Evolutionary conservation across 345 rosid species (phyloP).

Genomic region (Triadica sebifera): DNA sequence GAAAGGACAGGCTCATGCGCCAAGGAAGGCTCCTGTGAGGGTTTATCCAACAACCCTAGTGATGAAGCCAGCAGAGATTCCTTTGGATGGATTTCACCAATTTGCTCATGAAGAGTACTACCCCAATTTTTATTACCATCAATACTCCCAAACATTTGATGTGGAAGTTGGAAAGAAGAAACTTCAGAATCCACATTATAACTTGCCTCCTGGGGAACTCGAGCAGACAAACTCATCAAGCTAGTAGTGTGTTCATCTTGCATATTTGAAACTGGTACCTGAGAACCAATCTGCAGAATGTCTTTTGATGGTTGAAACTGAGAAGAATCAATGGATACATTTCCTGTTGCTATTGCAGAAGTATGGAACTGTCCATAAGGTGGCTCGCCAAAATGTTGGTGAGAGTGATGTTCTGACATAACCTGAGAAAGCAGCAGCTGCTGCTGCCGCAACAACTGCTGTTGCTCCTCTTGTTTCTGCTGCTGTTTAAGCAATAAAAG

Average conservation of each 20-base stretch:
- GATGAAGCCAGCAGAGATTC: conserved; percentile 36
- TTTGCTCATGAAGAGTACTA: conserved; percentile 36
- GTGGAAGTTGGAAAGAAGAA: conserved; percentile 45
- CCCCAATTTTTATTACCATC: conserved; percentile 38
- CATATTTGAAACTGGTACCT: conserved; percentile 43
- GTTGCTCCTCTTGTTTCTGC: conserved; percentile 81
- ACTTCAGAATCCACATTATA: conserved; percentile 41
- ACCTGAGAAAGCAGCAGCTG: conserved; percentile 79
- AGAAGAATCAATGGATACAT: conserved; percentile 52
- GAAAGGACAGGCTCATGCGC: conserved; percentile 28
- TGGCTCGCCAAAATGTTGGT: conserved; percentile 49
- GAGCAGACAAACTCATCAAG: conserved; percentile 43
- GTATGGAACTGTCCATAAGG: conserved; percentile 53
- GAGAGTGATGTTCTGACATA: conserved; percentile 61
- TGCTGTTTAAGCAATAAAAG: conserved; percentile 70
- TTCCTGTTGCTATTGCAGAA: conserved; percentile 44
- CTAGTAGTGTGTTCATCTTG: conserved; percentile 42
- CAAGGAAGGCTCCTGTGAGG: conserved; percentile 29
- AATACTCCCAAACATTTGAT: conserved; percentile 45
- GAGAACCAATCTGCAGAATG: conserved; percentile 48
- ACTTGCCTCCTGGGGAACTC: conserved; percentile 35
- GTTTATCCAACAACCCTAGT: conserved; percentile 24
- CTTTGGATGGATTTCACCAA: conserved; percentile 35
- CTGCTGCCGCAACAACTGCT: conserved; percentile 61
- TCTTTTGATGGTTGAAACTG: conserved; percentile 52